phyloP scores from a whole-genome alignment of 306 rosid genomes.

The Inga laurina region DNA sequence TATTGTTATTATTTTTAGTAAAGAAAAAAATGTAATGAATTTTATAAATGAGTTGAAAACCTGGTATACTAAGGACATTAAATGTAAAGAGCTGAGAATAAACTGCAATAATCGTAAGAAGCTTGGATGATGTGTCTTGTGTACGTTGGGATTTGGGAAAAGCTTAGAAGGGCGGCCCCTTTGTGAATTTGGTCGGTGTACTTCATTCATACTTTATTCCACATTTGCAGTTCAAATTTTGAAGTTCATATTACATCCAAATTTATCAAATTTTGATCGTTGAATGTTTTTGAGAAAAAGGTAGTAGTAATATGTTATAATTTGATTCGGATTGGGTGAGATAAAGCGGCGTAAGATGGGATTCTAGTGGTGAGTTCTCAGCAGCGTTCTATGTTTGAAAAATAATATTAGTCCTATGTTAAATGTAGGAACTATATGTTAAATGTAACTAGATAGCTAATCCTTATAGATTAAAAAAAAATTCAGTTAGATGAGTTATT shows the following conservation, averaged over 20 bases:
- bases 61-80: too few species aligned
- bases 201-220: background rate
- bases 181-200: background rate
- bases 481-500: too few species aligned
- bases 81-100: too few species aligned
- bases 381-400: background rate
- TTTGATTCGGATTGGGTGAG: background rate
- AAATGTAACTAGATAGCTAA: too few species aligned
- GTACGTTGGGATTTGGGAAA: background rate
- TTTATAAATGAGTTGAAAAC: background rate
- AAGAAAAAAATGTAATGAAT: background rate
- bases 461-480: too few species aligned
- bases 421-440: too few species aligned
- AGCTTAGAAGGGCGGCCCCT: background rate
- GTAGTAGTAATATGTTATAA: background rate
- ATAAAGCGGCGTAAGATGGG: background rate
- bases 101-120: background rate
- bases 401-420: too few species aligned
- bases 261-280: background rate
- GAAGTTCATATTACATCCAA: background rate
- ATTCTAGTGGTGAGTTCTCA: too few species aligned
- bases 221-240: conserved; percentile 12
- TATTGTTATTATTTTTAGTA: background rate
- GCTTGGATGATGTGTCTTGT: background rate
- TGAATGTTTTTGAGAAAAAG: background rate